Evolutionary conservation across 2,329 filamentous ascomycete species (phyloP), one percentile per base, ranked within the genome.

Genomic region (Clonostachys sp.): DNA sequence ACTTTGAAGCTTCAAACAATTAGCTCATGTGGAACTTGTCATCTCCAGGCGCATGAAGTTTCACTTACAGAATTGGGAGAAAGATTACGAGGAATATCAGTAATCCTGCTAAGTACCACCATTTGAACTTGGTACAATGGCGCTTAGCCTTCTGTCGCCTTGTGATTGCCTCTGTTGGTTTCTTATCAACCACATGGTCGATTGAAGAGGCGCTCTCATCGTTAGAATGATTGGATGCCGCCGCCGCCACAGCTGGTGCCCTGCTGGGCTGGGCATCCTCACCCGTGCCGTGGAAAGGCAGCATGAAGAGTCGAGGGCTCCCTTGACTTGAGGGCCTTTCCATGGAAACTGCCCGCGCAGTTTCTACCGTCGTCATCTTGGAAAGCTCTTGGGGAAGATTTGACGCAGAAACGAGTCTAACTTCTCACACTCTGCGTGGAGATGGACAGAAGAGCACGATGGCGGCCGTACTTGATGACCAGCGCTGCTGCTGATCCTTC

Each of bases 41-140:
- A 36, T 4, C 13, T n/a, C 5, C n/a, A n/a, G 6, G 7, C 24
- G 10, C 8, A 30, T 30, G 24, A 10, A 10, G 24, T 30, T 12
- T 6, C 30, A 64, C 71, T 61, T 60, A 76, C 73, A 75, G 51
- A 16, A 76, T 55, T 1, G 73, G 73, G 5, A 76, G 50, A 5
- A 75, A 53, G 18, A 75, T 74, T 6, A 67, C 67, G 2, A 73
- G 61, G 6, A 75, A 62, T 30, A 74, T 57, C 34, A 72, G 53
- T 12, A 61, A 45, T 14, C 55, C 68, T n/a, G 71, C 56, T 5
- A 73, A 44, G 53, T 76, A 74, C 59, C 66, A 66, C 59, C 66
- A 67, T 61, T 67, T 71, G 48, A 70, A 73, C 33, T 64, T 60
- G n/a, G 59, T 55, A 48, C 65, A 70, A 54, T 76, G 73, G 1